Evolutionary conservation across 768 basidiomycete genomes (phyloP), one percentile per base, ranked within the genome.

Genomic region (Boletus coccyginus): DNA sequence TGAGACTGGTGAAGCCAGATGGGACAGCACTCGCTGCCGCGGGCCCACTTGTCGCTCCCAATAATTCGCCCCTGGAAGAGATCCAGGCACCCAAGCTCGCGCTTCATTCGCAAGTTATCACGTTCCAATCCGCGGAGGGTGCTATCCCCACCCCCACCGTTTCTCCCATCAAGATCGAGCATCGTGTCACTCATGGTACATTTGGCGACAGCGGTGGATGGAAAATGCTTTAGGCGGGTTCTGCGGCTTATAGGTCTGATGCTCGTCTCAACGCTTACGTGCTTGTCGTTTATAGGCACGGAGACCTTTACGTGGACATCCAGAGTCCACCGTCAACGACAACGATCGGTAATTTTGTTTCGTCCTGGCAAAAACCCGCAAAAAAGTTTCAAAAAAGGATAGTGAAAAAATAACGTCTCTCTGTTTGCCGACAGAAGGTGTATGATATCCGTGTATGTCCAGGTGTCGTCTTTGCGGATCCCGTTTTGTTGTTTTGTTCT

Each of bases 1-100:
- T 52, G 46, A 54, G 62, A 21, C 4, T 62, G 29, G 61, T 62
- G 33, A 49, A 16, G 7, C 54, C 63, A 21, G 56, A 62, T 7
- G 64, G 57, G 19, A 64, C 42, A 1, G 3, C 0, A 5, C 41
- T 65, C 5, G 63, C 63, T 7, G 19, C n/a, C 19, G 32, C 56
- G 7, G 63, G 53, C 14, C 46, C 52, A 5, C 0, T 5, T 11
- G 7, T 13, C 3, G 17, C 19, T 16, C 0, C 17, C 3, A 4
- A 45, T 8, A 13, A 45, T 24, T 0, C 7, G 2, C 35, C 53
- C 0, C 27, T 66, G 32, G 54, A 64, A 1, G 43, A 21, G n/a
- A 16, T 17, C 16, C 55, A 56, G 43, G 6, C 27, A 7, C 63
- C 63, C 7, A 9, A 49, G 31, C 29, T 66, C 33, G 41, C 56